Conservation (phyloP, 768 basidiomycete species). For the Mycena vitilis region DNA sequence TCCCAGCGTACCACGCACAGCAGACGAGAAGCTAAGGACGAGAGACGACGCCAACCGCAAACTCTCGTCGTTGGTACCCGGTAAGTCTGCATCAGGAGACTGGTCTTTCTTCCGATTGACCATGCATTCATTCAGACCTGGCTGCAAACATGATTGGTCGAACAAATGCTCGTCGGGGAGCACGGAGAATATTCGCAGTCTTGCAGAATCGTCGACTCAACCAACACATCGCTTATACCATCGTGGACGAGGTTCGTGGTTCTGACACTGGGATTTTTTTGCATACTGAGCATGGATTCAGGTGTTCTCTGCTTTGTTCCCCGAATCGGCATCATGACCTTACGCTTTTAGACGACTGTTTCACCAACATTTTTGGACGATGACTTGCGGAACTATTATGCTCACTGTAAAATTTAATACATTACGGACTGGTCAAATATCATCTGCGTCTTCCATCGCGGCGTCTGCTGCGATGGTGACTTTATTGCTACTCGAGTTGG, state of each 20-base stretch:
- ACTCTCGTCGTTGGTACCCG: constrained; percentile 91
- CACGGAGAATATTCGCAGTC: constrained; percentile 92
- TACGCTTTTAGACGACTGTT: constrained; percentile 22
- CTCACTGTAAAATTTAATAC: constrained; percentile 27
- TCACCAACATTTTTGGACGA: constrained; percentile 14
- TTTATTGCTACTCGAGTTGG: constrained; percentile 9
- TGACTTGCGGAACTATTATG: constrained; percentile 18
- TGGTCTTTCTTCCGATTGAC: constrained; percentile 15
- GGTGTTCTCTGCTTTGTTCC: constrained; percentile 72
- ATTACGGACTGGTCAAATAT: constrained; percentile 18
- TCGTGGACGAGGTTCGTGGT: constrained; percentile 85
- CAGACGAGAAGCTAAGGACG: constrained; percentile 83
- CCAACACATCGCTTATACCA: constrained; percentile 89
- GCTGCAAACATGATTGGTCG: constrained; percentile 99
- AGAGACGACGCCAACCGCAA: constrained; percentile 91
- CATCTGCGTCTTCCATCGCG: constrained; percentile 23
- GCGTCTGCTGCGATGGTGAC: constrained; percentile 14
- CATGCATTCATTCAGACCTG: constrained; percentile 69
- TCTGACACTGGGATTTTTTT: not conserved
- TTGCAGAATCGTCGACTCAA: constrained; percentile 95
- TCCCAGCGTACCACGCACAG: constrained; percentile 71
- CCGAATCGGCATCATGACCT: constrained; percentile 51
- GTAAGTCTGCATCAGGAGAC: constrained; percentile 51
- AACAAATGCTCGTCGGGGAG: constrained; percentile 92
- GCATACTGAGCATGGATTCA: constrained; percentile 37